A percentile compares a stretch with the other conserved stretches of the same genome.
Conservation (phyloP, 495 filamentous ascomycete species). For the Durotheca rogersii region DNA sequence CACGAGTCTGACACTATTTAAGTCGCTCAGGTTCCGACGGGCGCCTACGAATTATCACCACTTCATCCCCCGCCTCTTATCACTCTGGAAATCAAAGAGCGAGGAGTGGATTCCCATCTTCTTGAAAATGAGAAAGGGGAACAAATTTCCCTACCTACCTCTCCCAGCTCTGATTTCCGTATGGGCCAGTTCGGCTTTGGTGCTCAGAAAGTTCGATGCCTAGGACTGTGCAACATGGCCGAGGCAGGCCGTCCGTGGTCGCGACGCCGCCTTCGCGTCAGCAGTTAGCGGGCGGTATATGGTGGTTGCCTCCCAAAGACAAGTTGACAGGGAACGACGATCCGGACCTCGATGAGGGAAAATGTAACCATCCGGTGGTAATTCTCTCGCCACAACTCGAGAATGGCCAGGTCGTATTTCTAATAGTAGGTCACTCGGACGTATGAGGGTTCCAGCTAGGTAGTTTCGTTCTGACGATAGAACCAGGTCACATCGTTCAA, state of each 20-base stretch:
- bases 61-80: slow-evolving; percentile 16
- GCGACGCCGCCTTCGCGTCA: neutral
- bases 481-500: slow-evolving; percentile 37
- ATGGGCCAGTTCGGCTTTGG: neutral
- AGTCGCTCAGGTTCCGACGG: too few species aligned
- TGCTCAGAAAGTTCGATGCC: slow-evolving; percentile 7
- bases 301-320: slow-evolving; percentile 28
- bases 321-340: slow-evolving; percentile 13
- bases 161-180: too few species aligned
- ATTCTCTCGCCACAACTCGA: slow-evolving; percentile 24
- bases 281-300: slow-evolving; percentile 28
- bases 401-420: slow-evolving; percentile 21
- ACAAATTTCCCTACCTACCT: too few species aligned
- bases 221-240: slow-evolving; percentile 12
- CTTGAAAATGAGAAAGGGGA: too few species aligned
- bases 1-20: too few species aligned
- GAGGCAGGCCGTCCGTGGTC: slow-evolving; percentile 2
- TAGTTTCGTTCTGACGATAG: neutral
- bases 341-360: slow-evolving; percentile 21
- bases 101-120: neutral
- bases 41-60: slow-evolving; percentile 14
- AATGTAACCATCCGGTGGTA: slow-evolving; percentile 34
- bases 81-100: slow-evolving; percentile 7
- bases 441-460: neutral
- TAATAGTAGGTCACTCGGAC: slow-evolving; percentile 22